These are phyloP conservation scores for Blastobotrys terrestris DNA, from an alignment of 805 yeast species.

Conservation along the genomic window DNA sequence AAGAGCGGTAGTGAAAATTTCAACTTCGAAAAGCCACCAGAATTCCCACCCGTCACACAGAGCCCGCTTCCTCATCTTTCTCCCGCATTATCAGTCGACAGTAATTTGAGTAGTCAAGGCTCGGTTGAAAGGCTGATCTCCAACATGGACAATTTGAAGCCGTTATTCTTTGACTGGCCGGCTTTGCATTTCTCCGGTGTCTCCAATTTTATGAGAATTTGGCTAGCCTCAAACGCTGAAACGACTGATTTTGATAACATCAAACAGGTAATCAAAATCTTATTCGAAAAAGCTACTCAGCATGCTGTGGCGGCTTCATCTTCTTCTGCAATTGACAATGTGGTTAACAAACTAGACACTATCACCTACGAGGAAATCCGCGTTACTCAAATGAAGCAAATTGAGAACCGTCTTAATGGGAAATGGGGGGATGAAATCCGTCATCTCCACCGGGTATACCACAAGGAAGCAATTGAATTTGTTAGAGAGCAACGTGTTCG, in stretches of 20 bases:
- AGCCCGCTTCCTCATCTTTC: neutral
- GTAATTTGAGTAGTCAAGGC: slow-evolving; percentile 1
- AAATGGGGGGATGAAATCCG: slow-evolving; percentile 43
- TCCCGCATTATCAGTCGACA: slow-evolving; percentile 1
- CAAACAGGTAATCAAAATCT: slow-evolving; percentile 38
- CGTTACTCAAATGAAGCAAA: slow-evolving; percentile 42
- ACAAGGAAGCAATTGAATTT: slow-evolving; percentile 57
- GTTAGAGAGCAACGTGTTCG: slow-evolving; percentile 71
- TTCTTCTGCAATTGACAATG: slow-evolving; percentile 36
- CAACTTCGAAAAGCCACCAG: neutral
- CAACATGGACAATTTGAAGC: slow-evolving; percentile 18
- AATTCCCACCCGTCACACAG: neutral
- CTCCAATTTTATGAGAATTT: slow-evolving; percentile 51
- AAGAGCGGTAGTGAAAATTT: neutral
- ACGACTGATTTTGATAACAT: slow-evolving; percentile 47
- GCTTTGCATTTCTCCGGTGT: slow-evolving; percentile 50
- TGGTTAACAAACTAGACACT: slow-evolving; percentile 38
- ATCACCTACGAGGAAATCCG: slow-evolving; percentile 47
- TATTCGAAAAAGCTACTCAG: slow-evolving; percentile 25
- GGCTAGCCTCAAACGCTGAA: slow-evolving; percentile 59
- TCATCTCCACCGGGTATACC: slow-evolving; percentile 45
- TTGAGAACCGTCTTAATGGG: slow-evolving; percentile 26
- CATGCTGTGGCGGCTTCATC: slow-evolving; percentile 18
- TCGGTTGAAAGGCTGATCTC: slow-evolving; percentile 14
- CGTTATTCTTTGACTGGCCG: slow-evolving; percentile 38